Percentiles rank a stretch among this genome's conserved stretches.
Conservation (phyloP, 768 basidiomycete genomes). For the Lactarius indigo region DNA sequence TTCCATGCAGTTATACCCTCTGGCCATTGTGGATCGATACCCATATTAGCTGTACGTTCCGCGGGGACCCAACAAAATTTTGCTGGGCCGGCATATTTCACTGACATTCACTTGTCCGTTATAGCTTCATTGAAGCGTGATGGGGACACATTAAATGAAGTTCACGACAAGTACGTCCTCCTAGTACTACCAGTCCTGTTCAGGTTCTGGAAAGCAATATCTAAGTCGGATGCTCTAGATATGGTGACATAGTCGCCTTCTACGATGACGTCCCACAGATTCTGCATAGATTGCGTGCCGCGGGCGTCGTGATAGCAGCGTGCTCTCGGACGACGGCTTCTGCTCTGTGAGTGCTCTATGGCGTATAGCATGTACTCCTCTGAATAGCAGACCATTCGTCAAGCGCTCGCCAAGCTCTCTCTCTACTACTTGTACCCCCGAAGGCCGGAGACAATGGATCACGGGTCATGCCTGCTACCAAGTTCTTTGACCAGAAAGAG, state of each 20-base stretch:
- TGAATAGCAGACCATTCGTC: neutral
- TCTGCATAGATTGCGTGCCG: slow-evolving; percentile 51
- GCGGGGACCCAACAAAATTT: neutral
- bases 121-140: slow-evolving; percentile 53
- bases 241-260: slow-evolving; percentile 58
- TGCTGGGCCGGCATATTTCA: too few species aligned
- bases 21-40: slow-evolving; percentile 89
- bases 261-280: slow-evolving; percentile 77
- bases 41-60: slow-evolving; percentile 52
- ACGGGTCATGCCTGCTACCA: slow-evolving; percentile 44
- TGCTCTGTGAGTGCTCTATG: slow-evolving; percentile 49
- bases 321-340: slow-evolving; percentile 72
- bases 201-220: neutral
- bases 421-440: slow-evolving; percentile 52
- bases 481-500: slow-evolving; percentile 67
- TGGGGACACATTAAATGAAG: slow-evolving; percentile 42
- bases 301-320: slow-evolving; percentile 57
- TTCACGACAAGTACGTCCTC: slow-evolving; percentile 45
- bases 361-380: neutral
- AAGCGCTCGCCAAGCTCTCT: slow-evolving; percentile 77
- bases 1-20: slow-evolving; percentile 62
- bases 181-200: neutral
- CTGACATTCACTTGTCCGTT: neutral
- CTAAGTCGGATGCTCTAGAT: slow-evolving; percentile 33
- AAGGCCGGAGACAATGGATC: slow-evolving; percentile 32